Percentiles rank a stretch among this genome's conserved stretches.
phyloP scores from a whole-genome alignment of 805 yeast genomes.

The Candida khao-thaluensis region DNA sequence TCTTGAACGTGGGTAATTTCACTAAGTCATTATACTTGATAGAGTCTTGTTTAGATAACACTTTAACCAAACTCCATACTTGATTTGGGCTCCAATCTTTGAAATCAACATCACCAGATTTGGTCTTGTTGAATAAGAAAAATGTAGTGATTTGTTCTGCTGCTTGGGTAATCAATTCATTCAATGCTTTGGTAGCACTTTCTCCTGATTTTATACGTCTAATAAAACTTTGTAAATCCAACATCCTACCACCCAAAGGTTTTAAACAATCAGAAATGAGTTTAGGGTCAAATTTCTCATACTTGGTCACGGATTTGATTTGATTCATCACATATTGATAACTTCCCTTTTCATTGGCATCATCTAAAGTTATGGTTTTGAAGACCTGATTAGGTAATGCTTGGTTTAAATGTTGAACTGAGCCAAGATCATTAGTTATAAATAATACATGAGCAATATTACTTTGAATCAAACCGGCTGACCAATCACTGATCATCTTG shows the following conservation, averaged over 20 bases:
- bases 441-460: constrained; percentile 88
- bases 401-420: constrained; percentile 61
- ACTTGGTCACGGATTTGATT: constrained; percentile 29
- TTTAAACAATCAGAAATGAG: constrained; percentile 56
- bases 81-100: constrained; percentile 71
- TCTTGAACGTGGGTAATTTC: constrained; percentile 58
- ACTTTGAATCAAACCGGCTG: constrained; percentile 68
- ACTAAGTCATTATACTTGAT: constrained; percentile 53
- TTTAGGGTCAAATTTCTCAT: constrained; percentile 14
- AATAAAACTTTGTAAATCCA: constrained; percentile 86
- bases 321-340: constrained; percentile 65
- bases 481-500: constrained; percentile 84
- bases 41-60: constrained; percentile 49
- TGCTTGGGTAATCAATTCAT: constrained; percentile 79
- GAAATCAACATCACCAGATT: constrained; percentile 21
- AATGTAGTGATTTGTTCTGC: constrained; percentile 86
- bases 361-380: constrained; percentile 69
- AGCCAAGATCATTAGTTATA: constrained; percentile 82
- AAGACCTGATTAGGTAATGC: constrained; percentile 87
- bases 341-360: constrained; percentile 75
- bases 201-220: constrained; percentile 90
- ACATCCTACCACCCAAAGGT: constrained; percentile 93
- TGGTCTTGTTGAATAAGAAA: constrained; percentile 43
- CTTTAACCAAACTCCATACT: constrained; percentile 79
- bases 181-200: constrained; percentile 67